Evolutionary conservation across 139 green algal genomes (phyloP), one percentile per base, ranked within the genome.

Genomic region (Diplosphaera chodatii): DNA sequence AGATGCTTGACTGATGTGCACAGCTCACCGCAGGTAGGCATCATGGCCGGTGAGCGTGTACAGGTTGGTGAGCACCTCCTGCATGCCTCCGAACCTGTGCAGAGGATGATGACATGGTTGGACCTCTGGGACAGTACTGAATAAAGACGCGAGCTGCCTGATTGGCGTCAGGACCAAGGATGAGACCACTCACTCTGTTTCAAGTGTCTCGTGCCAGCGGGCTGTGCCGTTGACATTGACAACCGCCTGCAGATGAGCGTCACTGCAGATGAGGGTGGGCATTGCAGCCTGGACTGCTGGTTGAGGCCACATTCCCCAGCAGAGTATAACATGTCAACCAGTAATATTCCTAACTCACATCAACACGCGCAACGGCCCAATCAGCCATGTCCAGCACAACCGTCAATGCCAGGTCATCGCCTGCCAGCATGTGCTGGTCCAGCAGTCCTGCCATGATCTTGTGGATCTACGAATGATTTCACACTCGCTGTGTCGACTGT

Each of bases 381-480:
- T 68, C 74, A 4, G 81, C 78, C 77, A 85, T 76, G 28, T 66
- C 34, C 4, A 33, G 4, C 1, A 77, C 74, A 67, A 84, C 76
- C 5, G 33, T 13, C 69, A 92, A 70, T 2, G 83, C 84, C n/a
- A 64, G 27, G 10, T 66, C 8, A 48, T 75, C 74, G 64, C 70
- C 77, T 4, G 68, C 62, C 74, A 88, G 67, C 15, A 64, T 32
- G 68, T 87, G 67, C 34, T 84, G 80, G 69, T 89, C 87, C 65
- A 92, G 68, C 25, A 92, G 80, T 22, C 87, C 87, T 13, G 75
- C 74, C 68, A 92, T 83, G 55, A 92, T 80, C 78, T 92, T 91
- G 79, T 92, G 87, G 30, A 91, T 88, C 79, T 88, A 80, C n/a
- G n/a, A n/a, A n/a, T n/a, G n/a, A n/a, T n/a, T n/a, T n/a, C n/a